These are phyloP conservation scores for Aspergillus homomorphus DNA, from an alignment of 495 filamentous ascomycete species.

Conservation along the genomic window DNA sequence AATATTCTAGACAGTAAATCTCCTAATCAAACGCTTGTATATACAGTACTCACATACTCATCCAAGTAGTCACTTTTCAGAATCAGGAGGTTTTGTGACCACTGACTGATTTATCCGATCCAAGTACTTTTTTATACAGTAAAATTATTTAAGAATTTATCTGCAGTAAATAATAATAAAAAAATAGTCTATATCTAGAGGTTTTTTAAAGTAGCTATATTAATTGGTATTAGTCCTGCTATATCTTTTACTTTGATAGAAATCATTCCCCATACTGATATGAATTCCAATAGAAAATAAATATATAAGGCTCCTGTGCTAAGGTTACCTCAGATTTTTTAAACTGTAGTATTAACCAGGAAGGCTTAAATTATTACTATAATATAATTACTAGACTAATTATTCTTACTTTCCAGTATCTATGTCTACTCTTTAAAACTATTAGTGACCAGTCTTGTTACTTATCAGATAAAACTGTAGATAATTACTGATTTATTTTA, in stretches of 20 bases:
- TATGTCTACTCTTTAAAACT: slow-evolving; percentile 1
- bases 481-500: slow-evolving; percentile 3
- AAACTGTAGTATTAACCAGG: background rate
- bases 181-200: background rate
- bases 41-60: background rate
- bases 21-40: background rate
- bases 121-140: background rate
- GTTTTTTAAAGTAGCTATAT: background rate
- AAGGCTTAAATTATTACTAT: background rate
- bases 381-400: background rate
- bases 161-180: too few relatives aligned
- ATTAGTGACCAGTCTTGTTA: slow-evolving; percentile 1
- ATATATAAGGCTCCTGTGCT: background rate
- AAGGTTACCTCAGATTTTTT: background rate
- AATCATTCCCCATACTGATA: background rate
- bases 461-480: background rate
- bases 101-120: slow-evolving; percentile 1
- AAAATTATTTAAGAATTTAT: too few relatives aligned
- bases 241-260: background rate
- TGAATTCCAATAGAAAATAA: too few relatives aligned
- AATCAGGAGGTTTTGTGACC: background rate
- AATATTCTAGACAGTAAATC: background rate
- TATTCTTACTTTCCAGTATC: slow-evolving; percentile 1
- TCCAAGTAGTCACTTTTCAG: background rate
- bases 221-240: background rate